Evolutionary conservation across 805 yeast species (phyloP).

Genomic region (Ogataea methanolica): DNA sequence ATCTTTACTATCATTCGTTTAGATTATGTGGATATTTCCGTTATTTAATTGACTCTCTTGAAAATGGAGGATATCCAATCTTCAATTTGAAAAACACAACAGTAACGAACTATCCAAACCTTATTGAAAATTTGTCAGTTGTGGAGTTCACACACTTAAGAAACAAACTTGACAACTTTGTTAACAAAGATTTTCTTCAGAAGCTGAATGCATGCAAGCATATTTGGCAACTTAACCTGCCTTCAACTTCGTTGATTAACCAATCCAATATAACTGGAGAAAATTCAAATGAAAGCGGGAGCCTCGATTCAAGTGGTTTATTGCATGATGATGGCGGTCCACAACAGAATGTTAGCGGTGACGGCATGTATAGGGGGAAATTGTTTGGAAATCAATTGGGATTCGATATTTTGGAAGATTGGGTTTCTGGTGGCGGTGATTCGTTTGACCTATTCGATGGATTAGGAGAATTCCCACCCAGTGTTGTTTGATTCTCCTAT

Average conservation of each 20-base stretch:
- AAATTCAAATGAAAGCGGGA: neutral
- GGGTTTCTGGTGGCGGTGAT: constrained; percentile 10
- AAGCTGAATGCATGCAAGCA: neutral
- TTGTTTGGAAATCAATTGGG: neutral
- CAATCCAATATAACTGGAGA: neutral
- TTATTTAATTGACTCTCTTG: constrained; percentile 13
- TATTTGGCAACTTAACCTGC: constrained; percentile 3
- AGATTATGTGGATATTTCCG: constrained; percentile 8
- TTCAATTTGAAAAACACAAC: constrained; percentile 8
- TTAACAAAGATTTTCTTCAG: neutral
- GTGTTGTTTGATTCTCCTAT: neutral
- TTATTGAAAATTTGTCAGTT: constrained; percentile 3
- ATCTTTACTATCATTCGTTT: constrained; percentile 14
- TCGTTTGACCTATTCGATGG: constrained; percentile 7
- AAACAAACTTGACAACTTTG: constrained; percentile 1
- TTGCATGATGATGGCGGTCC: no score
- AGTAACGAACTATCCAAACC: constrained; percentile 1
- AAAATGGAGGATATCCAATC: constrained; percentile 13
- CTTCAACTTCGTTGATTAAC: constrained; percentile 1
- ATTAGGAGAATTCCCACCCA: neutral
- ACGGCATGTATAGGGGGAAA: neutral
- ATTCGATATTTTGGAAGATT: constrained; percentile 9
- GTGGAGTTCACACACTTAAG: constrained; percentile 1
- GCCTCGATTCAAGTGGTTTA: neutral
- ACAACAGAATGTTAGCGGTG: neutral